Base-by-base conservation (phyloP, 345 rosid species). In the Linum tenue region DNA sequence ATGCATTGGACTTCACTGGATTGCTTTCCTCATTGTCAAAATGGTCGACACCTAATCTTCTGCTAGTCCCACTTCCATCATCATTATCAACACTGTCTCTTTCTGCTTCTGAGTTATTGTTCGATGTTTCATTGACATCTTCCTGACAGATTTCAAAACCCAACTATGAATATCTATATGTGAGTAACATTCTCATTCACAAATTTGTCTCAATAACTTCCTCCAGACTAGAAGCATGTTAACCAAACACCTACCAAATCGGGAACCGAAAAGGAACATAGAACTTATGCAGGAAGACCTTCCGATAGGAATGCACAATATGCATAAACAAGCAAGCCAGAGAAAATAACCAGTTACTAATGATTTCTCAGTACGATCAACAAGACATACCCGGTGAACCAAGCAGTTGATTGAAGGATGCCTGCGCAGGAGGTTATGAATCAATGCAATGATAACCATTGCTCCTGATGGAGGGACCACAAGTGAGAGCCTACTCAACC, bases 341-440 rank as follows among this genome's bases (percentile, higher is more conserved):
- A 16, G 2, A 16, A 38, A 31, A 5, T 3, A 56, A 56, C 58
- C 22, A 22, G 43, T 5, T 55, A 35, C 36, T 37, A 36, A 60
- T 59, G 11, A 55, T 39, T 4, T 39, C 40, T 0, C 61, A 62
- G 31, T 0, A 56, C 7, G 17, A 40, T 39, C 14, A 55, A 62
- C 14, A 57, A 65, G 14, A 71, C 7, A 12, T 85, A 85, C 99
- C 89, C 67, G 74, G 69, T 89, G 99, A 70, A 94, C 89, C 85
- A 90, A 86, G 75, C 89, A 82, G 80, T 85, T 94, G 72, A 94
- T 88, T 73, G 97, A 82, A 73, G 97, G 96, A 82, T 94, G 95
- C 74, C 90, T 79, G 39, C 96, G 77, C 44, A 94, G 59, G 67
- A 94, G 89, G 80, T 94, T 94, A 78, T 88, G 86, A 77, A 94